These are phyloP conservation scores for Lichtheimia corymbifera DNA, from an alignment of 371 early-diverging fungal species.

Conservation along the genomic window DNA sequence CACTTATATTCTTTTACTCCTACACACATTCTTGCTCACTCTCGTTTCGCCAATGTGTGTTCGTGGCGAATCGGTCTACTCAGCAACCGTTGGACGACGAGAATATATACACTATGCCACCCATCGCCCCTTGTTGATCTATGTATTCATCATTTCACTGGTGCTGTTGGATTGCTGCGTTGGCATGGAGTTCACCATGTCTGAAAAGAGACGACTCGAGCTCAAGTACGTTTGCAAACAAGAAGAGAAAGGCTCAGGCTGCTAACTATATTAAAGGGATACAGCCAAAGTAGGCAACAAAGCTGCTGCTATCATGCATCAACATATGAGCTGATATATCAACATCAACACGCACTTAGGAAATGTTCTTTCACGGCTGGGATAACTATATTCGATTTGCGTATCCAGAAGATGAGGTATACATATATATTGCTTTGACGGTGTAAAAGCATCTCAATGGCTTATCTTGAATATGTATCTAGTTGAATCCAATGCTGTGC, in stretches of 20 bases:
- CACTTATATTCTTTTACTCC: no score
- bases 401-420: constrained; percentile 89
- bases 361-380: constrained; percentile 90
- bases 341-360: constrained; percentile 33
- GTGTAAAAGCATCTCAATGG: background rate
- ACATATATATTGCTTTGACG: background rate
- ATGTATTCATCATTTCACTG: background rate
- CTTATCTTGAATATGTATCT: constrained; percentile 6
- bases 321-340: background rate
- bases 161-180: background rate
- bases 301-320: background rate
- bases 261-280: constrained; percentile 7
- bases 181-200: constrained; percentile 2
- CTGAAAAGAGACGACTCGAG: constrained; percentile 9
- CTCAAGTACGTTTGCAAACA: constrained; percentile 2
- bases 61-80: no score
- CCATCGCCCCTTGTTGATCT: no score
- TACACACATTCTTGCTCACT: no score
- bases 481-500: constrained; percentile 86
- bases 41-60: no score
- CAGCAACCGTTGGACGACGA: no score
- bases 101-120: no score
- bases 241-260: background rate
- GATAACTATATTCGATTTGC: constrained; percentile 82
- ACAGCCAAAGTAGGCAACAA: constrained; percentile 8